Percentiles rank a stretch among this genome's conserved stretches.
phyloP scores from a whole-genome alignment of 2,329 filamentous ascomycete genomes.

The Clarireedia monteithiana region DNA sequence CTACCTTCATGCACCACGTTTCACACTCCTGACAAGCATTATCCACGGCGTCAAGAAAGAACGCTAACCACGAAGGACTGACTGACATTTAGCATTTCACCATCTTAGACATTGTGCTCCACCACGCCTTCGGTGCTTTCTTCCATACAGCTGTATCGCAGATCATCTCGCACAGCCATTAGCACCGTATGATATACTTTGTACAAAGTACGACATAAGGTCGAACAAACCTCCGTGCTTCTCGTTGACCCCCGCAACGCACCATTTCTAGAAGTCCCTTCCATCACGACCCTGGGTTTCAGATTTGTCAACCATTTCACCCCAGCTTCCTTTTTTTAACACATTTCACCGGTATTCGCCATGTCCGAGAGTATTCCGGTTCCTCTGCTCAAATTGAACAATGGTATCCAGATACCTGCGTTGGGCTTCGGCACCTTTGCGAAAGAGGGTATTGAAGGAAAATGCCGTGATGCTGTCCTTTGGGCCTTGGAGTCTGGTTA shows the following conservation, averaged over 20 bases:
- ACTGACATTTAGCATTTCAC: not conserved
- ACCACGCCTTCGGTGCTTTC: not conserved
- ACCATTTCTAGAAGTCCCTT: not conserved
- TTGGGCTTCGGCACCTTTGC: constrained; percentile 36
- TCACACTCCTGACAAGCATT: not conserved
- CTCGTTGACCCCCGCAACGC: not conserved
- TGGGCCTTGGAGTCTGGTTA: constrained; percentile 60
- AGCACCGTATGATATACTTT: not conserved
- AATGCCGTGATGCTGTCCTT: constrained; percentile 41
- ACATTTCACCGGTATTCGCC: not conserved
- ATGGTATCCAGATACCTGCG: constrained; percentile 31
- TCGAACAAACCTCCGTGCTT: not conserved
- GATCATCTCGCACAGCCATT: not conserved
- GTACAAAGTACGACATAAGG: not conserved
- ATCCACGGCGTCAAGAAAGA: not conserved
- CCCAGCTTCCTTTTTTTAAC: too few species aligned
- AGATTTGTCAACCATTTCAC: not conserved
- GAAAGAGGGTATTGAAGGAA: constrained; percentile 27
- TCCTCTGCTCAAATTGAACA: constrained; percentile 25
- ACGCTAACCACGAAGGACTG: not conserved
- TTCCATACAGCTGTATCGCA: not conserved
- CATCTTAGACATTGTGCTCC: not conserved
- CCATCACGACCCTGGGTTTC: not conserved
- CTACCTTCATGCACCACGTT: constrained; percentile 1
- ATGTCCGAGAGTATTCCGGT: not conserved